Percentiles rank a stretch among this genome's conserved stretches.
Evolutionary conservation across 1,139 yeast species (phyloP).

Genomic region (Komagataea norvegica): DNA sequence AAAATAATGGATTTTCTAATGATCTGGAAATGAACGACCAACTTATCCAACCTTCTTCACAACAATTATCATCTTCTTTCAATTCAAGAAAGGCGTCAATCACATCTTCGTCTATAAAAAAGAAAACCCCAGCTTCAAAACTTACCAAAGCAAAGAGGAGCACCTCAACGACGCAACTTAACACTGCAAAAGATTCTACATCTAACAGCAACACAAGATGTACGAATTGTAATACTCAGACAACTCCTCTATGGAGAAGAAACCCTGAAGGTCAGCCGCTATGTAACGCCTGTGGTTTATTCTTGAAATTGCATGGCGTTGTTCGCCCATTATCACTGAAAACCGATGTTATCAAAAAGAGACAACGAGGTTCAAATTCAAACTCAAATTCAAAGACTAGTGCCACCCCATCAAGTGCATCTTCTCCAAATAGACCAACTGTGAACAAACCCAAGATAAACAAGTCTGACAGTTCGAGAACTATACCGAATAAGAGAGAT

Average conservation of each 20-base stretch:
- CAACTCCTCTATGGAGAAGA: constrained; percentile 94
- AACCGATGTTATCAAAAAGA: constrained; percentile 87
- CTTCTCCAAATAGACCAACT: constrained; percentile 4
- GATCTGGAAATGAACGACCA: constrained; percentile 13
- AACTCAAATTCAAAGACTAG: constrained; percentile 8
- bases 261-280: constrained; percentile 89
- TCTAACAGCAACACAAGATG: constrained; percentile 38
- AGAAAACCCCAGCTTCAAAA: constrained; percentile 18
- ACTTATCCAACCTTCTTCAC: constrained; percentile 8
- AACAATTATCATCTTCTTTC: constrained; percentile 13
- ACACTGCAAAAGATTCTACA: constrained; percentile 13
- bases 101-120: constrained; percentile 22
- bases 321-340: constrained; percentile 87
- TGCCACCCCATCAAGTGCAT: constrained; percentile 6
- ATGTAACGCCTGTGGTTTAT: constrained; percentile 94
- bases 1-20: constrained; percentile 4
- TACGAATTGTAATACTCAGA: constrained; percentile 86
- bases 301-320: constrained; percentile 87
- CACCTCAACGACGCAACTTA: constrained; percentile 19
- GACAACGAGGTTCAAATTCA: constrained; percentile 36
- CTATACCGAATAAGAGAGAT: constrained; percentile 5
- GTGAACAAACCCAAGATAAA: constrained; percentile 5
- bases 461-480: constrained; percentile 3
- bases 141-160: constrained; percentile 19
- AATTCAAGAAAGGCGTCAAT: constrained; percentile 19